phyloP scores from a whole-genome alignment of 805 yeast genomes.

The Cyberlindnera mississippiensis region DNA sequence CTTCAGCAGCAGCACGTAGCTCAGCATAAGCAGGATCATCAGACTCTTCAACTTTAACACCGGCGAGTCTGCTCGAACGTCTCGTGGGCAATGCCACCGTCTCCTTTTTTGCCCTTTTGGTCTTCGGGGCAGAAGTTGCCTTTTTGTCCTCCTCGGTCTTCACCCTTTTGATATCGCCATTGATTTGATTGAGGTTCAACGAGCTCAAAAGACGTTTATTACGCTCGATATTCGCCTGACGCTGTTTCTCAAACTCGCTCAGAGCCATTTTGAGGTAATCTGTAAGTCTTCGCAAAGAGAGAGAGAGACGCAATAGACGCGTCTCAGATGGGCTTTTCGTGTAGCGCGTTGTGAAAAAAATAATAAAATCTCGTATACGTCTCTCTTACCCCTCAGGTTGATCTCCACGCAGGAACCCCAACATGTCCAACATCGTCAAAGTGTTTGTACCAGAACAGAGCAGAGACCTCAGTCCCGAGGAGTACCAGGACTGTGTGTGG shows the following conservation, averaged over 20 bases:
- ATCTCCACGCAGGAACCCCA: no score
- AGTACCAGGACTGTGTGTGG: conserved; percentile 53
- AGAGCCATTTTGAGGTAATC: background rate
- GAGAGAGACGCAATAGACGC: background rate
- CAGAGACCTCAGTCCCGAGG: conserved; percentile 34
- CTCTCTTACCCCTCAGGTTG: background rate
- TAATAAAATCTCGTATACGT: background rate
- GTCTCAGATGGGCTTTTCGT: background rate
- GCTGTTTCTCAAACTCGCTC: conserved; percentile 65
- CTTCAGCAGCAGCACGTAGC: conserved; percentile 23
- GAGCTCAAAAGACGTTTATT: conserved; percentile 72
- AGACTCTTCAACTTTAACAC: conserved; percentile 55
- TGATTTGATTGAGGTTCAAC: conserved; percentile 60
- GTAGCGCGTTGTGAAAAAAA: background rate
- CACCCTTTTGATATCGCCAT: conserved; percentile 50
- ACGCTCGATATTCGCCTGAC: conserved; percentile 77
- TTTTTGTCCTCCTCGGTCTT: conserved; percentile 29
- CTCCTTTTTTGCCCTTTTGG: conserved; percentile 22
- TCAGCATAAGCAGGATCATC: conserved; percentile 41
- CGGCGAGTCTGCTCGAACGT: conserved; percentile 76
- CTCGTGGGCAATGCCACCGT: conserved; percentile 48
- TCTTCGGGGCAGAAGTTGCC: conserved; percentile 8
- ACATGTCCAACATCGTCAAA: conserved; percentile 26
- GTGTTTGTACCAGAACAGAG: conserved; percentile 27
- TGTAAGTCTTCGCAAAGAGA: background rate